Conservation (phyloP, 208 protist species). For the Trypanosomatidae sp. region DNA sequence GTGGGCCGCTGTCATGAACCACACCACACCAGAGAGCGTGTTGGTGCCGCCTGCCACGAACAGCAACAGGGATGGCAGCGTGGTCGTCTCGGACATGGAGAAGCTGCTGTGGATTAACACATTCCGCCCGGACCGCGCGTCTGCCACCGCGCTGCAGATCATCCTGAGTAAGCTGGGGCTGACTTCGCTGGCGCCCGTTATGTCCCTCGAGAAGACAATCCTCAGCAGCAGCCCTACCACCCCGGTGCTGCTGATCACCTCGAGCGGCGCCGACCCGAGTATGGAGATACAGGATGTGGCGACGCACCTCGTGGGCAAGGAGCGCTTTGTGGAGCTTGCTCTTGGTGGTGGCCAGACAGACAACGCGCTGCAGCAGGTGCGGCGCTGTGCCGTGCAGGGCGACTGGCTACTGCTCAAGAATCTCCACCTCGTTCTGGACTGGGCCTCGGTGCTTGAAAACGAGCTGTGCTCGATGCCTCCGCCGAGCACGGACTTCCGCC, state of each 20-base stretch:
- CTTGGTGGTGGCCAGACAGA: slow-evolving; percentile 94
- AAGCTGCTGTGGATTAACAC: slow-evolving; percentile 94
- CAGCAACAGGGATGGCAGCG: not conserved
- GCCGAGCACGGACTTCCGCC: slow-evolving; percentile 88
- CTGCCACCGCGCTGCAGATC: slow-evolving; percentile 68
- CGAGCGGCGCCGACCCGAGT: slow-evolving; percentile 94
- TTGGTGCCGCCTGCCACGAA: not conserved
- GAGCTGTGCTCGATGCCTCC: slow-evolving; percentile 84
- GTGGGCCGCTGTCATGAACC: slow-evolving; percentile 84
- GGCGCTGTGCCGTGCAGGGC: slow-evolving; percentile 81
- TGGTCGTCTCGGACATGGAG: slow-evolving; percentile 82
- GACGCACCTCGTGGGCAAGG: slow-evolving; percentile 58
- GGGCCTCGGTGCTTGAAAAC: slow-evolving; percentile 93
- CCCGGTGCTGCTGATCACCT: no score
- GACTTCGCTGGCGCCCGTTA: slow-evolving; percentile 61
- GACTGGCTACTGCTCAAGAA: slow-evolving; percentile 97
- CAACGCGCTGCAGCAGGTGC: slow-evolving; percentile 86
- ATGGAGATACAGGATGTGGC: slow-evolving; percentile 93
- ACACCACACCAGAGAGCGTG: slow-evolving; percentile 59
- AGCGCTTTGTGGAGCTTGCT: slow-evolving; percentile 92
- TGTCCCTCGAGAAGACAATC: slow-evolving; percentile 76
- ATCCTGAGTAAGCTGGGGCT: slow-evolving; percentile 68
- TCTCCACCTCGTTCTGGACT: slow-evolving; percentile 95
- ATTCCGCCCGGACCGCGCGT: slow-evolving; percentile 96
- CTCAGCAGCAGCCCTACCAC: slow-evolving; percentile 26